Base-by-base conservation (phyloP, 1,139 yeast species). In the Geotrichum klebahnii region DNA sequence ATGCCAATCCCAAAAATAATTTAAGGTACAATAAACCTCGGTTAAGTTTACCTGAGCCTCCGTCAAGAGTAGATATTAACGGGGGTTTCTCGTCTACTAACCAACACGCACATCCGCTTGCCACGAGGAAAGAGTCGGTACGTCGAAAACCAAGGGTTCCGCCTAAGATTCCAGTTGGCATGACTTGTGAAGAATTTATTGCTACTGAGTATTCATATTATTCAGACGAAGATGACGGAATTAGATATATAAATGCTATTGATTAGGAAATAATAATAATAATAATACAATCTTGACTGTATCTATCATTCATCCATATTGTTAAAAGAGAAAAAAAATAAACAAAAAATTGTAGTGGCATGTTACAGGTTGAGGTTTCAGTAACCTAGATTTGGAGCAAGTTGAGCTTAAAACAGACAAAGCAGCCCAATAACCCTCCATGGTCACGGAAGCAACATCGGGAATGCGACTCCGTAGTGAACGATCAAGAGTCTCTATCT, bases 131-230 rank as follows among this genome's bases (percentile, higher is more conserved):
- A 14, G 38, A 26, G 9, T 17, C 38, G 2, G 36, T 33, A 26
- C 17, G 38, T 10, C 3, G 31, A 8, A 38, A 38, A 23, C 42
- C 42, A 14, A 38, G 42, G 33, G 33, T 38, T 8, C 42, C 42
- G 20, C 42, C 42, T 14, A 38, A 38, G 33, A 38, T 38, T 23
- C 42, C 42, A 5, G 42, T 38, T 10, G 42, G 42, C 32, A 38
- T 38, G 42, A 38, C 42, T 8, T 33, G 42, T n/a, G 42, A 38
- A 22, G 42, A 38, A 23, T 38, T n/a, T 33, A 38, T 38, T 38
- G 42, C 42, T n/a, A 38, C 33, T 33, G 42, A 38, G 33, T 38
- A 38, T n/a, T 9, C n/a, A 23, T 14, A 10, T 9, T 9, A 24
- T 23, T n/a, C n/a, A 10, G 33, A 26, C 42, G 32, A 14, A 8